Percentiles rank a stretch among this genome's conserved stretches.
Conservation (phyloP, 305 asterid genomes). For the Rubia occidens region DNA sequence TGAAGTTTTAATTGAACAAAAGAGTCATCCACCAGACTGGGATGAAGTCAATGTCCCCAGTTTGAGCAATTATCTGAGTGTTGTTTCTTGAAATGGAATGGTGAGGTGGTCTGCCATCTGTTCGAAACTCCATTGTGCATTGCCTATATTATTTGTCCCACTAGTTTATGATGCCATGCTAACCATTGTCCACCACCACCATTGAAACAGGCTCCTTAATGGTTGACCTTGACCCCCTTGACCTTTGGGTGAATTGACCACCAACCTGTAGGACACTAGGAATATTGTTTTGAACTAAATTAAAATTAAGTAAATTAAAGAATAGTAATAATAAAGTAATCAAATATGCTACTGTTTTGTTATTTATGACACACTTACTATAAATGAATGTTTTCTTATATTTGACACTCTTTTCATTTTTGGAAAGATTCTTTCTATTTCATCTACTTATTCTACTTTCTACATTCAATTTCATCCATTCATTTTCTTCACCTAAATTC, state of each 20-base stretch:
- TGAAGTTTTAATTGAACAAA: background rate
- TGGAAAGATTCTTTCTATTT: no score
- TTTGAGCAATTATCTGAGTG: background rate
- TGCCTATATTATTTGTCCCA: slow-evolving; percentile 1
- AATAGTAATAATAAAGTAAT: no score
- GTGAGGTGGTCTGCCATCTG: background rate
- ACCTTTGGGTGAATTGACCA: slow-evolving; percentile 12
- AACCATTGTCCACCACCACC: background rate
- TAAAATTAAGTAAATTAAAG: no score
- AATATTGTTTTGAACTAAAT: no score
- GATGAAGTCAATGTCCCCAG: background rate
- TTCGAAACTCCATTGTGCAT: background rate
- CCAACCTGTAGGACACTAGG: background rate
- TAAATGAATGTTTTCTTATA: no score
- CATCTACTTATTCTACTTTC: no score
- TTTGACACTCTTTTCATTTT: no score
- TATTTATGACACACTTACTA: no score
- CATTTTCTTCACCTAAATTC: no score
- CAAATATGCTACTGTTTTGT: no score
- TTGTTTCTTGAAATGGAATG: background rate
- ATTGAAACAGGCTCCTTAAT: slow-evolving; percentile 1
- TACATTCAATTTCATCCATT: no score
- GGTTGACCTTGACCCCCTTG: slow-evolving; percentile 17
- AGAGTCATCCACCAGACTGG: background rate
- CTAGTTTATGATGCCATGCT: background rate